Base-by-base conservation (phyloP, 2,329 filamentous ascomycete genomes). In the Colletotrichum chrysophilum region DNA sequence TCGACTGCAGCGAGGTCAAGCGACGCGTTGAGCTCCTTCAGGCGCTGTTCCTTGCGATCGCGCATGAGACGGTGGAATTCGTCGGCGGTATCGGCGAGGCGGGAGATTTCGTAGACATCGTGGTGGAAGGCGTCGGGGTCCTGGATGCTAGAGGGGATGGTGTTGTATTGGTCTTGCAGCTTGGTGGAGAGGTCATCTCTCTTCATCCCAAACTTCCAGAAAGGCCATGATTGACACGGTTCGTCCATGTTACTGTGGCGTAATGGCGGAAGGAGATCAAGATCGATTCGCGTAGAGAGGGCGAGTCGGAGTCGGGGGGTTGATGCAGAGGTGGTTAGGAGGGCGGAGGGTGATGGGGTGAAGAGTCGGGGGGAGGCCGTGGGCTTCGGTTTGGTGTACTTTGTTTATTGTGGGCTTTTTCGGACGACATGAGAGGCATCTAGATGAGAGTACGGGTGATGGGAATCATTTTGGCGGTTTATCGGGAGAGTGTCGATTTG, bases 181-280 rank as follows among this genome's bases (percentile, higher is more conserved):
- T 87, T 89, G 69, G 88, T 89, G 81, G 88, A 88, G 82, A 92
- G 88, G 79, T 91, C 90, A 72, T 88, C 87, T 80, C 87, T 87
- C 86, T 90, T 91, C 87, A 92, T 88, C 80, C 89, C 90, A 85
- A 92, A 92, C 82, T 92, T 92, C 90, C 90, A 92, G 79, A 88
- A 87, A 58, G 90, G 90, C 90, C 90, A 92, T 79, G 86, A 85
- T 81, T 83, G 85, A 78, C 83, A 85, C 36, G 86, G 87, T 71
- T 91, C 90, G 83, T 91, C 89, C 90, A 92, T 92, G 76, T 79
- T 71, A 69, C 52, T 38, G 66, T 16, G 32, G 65, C 28, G 36
- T 21, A 28, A n/a, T 38, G 2, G 48, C 52, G 56, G 56, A 34
- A 36, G 21, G 43, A 21, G 30, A n/a, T 61, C 30, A 36, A 32